Conservation (phyloP, 2,329 filamentous ascomycete genomes). For the Verticillium tricorpus region DNA sequence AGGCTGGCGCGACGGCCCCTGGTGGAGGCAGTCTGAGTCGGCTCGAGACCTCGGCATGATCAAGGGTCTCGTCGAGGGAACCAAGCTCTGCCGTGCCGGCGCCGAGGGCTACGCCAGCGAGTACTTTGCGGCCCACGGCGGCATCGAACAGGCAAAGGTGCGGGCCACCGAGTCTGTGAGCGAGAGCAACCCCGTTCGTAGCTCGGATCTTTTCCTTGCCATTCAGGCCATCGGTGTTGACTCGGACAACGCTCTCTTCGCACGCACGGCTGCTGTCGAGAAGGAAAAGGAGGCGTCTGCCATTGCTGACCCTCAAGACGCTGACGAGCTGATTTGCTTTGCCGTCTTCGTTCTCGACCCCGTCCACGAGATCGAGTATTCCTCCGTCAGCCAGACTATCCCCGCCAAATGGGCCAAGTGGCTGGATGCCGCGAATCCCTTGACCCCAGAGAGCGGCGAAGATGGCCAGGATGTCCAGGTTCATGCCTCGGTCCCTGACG, state of each 20-base stretch:
- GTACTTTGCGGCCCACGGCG: slow-evolving; percentile 74
- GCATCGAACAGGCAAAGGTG: slow-evolving; percentile 73
- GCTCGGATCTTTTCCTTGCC: slow-evolving; percentile 91
- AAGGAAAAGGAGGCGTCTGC: slow-evolving; percentile 51
- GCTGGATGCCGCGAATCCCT: slow-evolving; percentile 71
- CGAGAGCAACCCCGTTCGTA: slow-evolving; percentile 84
- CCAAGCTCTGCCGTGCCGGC: slow-evolving; percentile 83
- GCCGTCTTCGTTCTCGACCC: slow-evolving; percentile 82
- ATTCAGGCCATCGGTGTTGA: slow-evolving; percentile 78
- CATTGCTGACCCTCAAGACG: slow-evolving; percentile 44
- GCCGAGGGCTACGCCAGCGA: slow-evolving; percentile 85
- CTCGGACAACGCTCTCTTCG: slow-evolving; percentile 63
- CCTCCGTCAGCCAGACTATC: slow-evolving; percentile 74
- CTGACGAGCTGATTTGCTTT: slow-evolving; percentile 65
- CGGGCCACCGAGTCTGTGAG: slow-evolving; percentile 74
- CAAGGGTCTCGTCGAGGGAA: slow-evolving; percentile 77
- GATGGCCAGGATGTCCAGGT: slow-evolving; percentile 21
- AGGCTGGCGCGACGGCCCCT: slow-evolving; percentile 91
- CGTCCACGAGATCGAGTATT: slow-evolving; percentile 84
- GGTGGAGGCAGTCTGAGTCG: slow-evolving; percentile 75
- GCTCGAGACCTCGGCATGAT: slow-evolving; percentile 76
- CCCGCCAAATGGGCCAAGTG: slow-evolving; percentile 85
- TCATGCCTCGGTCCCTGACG: slow-evolving; percentile 58
- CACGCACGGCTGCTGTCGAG: slow-evolving; percentile 46
- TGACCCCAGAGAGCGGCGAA: slow-evolving; percentile 49